Evolutionary conservation across 148 eudicot species (phyloP), one percentile per base, ranked within the genome.

Genomic region (Rhododendron kiyosumense): DNA sequence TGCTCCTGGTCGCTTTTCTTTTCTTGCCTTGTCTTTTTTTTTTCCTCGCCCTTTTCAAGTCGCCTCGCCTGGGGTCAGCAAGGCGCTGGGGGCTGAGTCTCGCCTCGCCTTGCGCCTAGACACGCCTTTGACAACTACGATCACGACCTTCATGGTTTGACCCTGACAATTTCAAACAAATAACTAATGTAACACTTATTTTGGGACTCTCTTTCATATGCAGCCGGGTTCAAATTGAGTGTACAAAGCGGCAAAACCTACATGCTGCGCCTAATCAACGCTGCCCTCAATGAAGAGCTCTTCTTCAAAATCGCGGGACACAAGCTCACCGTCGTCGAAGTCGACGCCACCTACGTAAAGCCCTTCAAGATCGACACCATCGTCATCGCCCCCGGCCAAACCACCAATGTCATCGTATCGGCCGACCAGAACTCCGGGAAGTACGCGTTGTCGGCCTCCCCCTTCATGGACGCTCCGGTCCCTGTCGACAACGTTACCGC

Each of bases 201-300:
- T 28, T 69, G 75, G 15, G 34, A 69, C 2, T 8, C 1, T 69
- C 30, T 69, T 71, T 14, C 20, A 71, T 30, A 20, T 71, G 75
- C 86, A 87, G 89, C 87, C 5, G 92, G 91, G 14, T 92, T 81
- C 90, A 80, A 86, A 7, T n/a, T 92, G 52, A 89, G 78, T 26
- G 92, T 92, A 0, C 85, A 89, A 63, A 84, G 87, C 1, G 91
- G 94, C 34, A 89, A 91, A 87, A 84, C 92, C 2, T 92, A 92
- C 89, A 48, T 92, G 90, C 89, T 92, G 30, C 91, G 94, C 0
- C 83, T 92, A 17, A 86, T 92, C 90, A 92, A 92, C 81, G 94
- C 94, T 78, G 94, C 90, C 51, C 94, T 92, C 89, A 92, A 92
- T 32, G 94, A 92, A 86, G 94, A 92, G 82, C 92, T 92, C 14